Base-by-base conservation (phyloP, 2,329 filamentous ascomycete species). In the Verticillium alfalfae region DNA sequence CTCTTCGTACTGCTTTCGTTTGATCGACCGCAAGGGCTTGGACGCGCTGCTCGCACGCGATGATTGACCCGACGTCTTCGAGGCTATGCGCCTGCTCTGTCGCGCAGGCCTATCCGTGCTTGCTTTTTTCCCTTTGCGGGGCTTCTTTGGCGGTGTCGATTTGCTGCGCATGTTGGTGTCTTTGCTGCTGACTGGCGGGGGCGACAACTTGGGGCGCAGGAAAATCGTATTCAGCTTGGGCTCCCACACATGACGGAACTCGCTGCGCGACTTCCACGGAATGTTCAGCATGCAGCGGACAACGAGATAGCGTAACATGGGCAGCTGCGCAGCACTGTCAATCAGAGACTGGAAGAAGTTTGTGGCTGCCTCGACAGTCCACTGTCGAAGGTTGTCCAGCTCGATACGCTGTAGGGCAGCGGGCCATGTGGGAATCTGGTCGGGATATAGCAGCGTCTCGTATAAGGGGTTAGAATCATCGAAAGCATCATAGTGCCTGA, bases 341-440 rank as follows among this genome's bases (percentile, higher is more conserved):
- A 94, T 83, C 2, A 98, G 79, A 16, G 92, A 95, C 49, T 85
- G 82, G 67, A 97, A 90, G 67, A 97, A 91, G 62, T 86, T 87
- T 67, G 91, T 86, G 0, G 92, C 92, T 0, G 87, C 85, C 38
- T 84, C 81, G n/a, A 39, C 55, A 1, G 85, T 81, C 87, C 90
- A 93, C 66, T 92, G 89, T 39, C 91, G 86, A 64, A 97, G 81
- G 64, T 95, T 88, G 52, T 89, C 83, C 61, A 97, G 80, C 70
- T 94, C 89, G 56, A 98, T 80, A 2, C 82, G 79, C 59, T 87
- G 86, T 2, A 98, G 80, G 5, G 81, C 87, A 5, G 80, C 71
- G 2, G 94, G 93, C 94, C 94, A 98, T 0, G 81, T 84, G 0
- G 94, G 93, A 5, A 88, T 74, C 64, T 96, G 85, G 18, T 81